These are phyloP conservation scores for Stentor coeruleus DNA, from an alignment of 73 alveolate species.

Conservation along the genomic window DNA sequence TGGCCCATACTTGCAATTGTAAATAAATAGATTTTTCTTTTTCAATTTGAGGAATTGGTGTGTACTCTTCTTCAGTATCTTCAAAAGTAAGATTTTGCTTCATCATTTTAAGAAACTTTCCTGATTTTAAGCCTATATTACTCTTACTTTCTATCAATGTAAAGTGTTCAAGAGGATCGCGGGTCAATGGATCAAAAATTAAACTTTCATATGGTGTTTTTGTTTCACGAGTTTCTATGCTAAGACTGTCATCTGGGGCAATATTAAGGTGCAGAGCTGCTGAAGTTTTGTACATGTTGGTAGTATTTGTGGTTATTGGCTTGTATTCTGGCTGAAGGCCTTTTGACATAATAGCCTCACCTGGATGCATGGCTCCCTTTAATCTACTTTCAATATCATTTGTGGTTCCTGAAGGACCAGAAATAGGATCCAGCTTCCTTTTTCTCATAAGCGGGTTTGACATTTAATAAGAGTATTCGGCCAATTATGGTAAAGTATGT, in stretches of 20 bases:
- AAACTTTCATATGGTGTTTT: slow-evolving; percentile 9
- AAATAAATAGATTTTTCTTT: not conserved
- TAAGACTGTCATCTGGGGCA: slow-evolving; percentile 6
- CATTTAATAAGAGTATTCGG: no score
- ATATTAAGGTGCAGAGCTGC: slow-evolving; percentile 5
- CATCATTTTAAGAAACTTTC: not conserved
- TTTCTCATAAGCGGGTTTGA: slow-evolving; percentile 13
- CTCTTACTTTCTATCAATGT: slow-evolving; percentile 18
- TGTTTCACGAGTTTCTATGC: not conserved
- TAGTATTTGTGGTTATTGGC: not conserved
- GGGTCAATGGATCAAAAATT: not conserved
- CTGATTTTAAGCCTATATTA: not conserved
- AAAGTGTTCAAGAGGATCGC: not conserved
- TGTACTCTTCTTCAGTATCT: not conserved
- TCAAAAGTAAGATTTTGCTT: not conserved
- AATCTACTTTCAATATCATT: slow-evolving; percentile 2
- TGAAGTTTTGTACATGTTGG: slow-evolving; percentile 24
- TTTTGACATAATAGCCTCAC: not conserved
- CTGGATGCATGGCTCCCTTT: not conserved
- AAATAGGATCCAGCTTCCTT: not conserved
- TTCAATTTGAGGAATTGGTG: not conserved
- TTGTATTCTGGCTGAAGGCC: not conserved
- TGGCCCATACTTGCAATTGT: not conserved
- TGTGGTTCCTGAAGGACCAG: not conserved
- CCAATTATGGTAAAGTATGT: no score